Percentiles rank a stretch among this genome's conserved stretches.
Evolutionary conservation across 176 grass and related monocot genomes (phyloP).

Genomic region (Juncus inflexus): DNA sequence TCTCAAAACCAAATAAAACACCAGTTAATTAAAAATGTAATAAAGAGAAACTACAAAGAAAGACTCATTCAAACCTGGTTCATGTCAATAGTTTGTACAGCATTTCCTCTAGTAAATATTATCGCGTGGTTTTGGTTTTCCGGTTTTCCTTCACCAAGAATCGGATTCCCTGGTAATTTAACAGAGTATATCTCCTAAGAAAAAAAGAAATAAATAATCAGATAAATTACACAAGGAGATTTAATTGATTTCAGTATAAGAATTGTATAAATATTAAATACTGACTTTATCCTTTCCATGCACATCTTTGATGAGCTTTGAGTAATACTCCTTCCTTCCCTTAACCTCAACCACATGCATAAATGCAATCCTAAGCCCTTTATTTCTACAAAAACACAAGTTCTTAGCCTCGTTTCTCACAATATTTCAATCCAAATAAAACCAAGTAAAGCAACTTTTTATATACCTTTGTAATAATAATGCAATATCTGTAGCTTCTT

Average conservation of each 20-base stretch:
- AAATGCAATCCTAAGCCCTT: constrained; percentile 93
- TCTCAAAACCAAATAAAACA: neutral
- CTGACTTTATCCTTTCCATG: constrained; percentile 90
- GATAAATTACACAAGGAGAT: neutral
- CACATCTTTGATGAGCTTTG: constrained; percentile 92
- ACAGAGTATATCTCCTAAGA: constrained; percentile 87
- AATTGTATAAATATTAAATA: constrained; percentile 7
- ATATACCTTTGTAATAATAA: constrained; percentile 78
- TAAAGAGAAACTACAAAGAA: no score
- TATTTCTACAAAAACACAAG: constrained; percentile 47
- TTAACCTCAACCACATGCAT: constrained; percentile 69
- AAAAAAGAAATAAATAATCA: neutral
- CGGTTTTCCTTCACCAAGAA: constrained; percentile 95
- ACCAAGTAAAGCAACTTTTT: neutral
- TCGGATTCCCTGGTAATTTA: constrained; percentile 89
- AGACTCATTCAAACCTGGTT: constrained; percentile 57
- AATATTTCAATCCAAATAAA: neutral
- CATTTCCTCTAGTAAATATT: constrained; percentile 90
- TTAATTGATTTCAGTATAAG: neutral
- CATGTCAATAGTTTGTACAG: constrained; percentile 95
- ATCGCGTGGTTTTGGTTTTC: constrained; percentile 99
- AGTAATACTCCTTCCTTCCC: constrained; percentile 67
- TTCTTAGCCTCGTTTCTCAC: no score
- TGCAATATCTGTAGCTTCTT: constrained; percentile 85
- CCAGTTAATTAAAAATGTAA: no score